Evolutionary conservation across 2,329 filamentous ascomycete genomes (phyloP), one percentile per base, ranked within the genome.

Genomic region (Cercospora sesami): DNA sequence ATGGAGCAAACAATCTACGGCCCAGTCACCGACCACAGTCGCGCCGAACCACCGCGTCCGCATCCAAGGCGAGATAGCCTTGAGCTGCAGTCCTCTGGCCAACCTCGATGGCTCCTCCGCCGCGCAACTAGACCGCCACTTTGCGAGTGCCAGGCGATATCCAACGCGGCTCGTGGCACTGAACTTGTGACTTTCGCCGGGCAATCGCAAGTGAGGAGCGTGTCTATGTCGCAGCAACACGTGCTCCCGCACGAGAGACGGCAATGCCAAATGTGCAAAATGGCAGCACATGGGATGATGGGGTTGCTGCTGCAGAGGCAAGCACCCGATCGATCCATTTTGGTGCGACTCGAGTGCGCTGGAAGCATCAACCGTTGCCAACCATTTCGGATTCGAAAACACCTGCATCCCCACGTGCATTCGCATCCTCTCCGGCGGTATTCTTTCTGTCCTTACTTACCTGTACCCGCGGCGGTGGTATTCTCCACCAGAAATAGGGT

Each of bases 401-500:
- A 58, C 55, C 55, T 58, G 55, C 55, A 58, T 28, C 55, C 48
- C 23, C 48, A 28, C 48, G 14, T 55, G 23, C 48, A 55, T n/a
- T 8, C 23, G 48, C 48, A 48, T 14, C 36, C 36, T 42, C 36
- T 42, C 16, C 16, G 36, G 36, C 36, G 36, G 36, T 42, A n/a
- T 42, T 16, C 48, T 28, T n/a, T 28, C 21, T 28, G 48, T 26
- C 48, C 21, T 55, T 55, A 28, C 48, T 55, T 28, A 9, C 14
- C 21, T 30, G 23, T n/a, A 16, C 12, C 48, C 21, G 5, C 14
- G 21, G 21, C 21, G 4, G 12, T 55, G 21, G 48, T 14, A 26
- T 53, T 28, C 18, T 53, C 48, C 48, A 14, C 48, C 21, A 21
- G n/a, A 48, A 23, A 48, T 48, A 48, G n/a, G 4, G 45, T 23